Evolutionary conservation across 768 basidiomycete genomes (phyloP).

Genomic region (Russula earlei): DNA sequence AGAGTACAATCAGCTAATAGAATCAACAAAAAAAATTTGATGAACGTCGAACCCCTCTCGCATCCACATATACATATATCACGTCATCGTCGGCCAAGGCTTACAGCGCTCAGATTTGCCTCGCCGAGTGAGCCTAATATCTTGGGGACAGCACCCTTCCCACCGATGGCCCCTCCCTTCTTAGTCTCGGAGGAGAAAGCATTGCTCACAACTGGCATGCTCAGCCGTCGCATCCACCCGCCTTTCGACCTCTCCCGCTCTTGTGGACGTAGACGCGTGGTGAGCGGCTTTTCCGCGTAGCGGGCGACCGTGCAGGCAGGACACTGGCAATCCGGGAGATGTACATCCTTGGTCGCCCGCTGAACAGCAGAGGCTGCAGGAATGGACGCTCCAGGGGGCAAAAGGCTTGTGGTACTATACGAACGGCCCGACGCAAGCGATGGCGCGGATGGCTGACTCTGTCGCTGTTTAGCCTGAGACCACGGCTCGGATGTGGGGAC

Average conservation of each 20-base stretch:
- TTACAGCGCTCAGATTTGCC: slow-evolving; percentile 7
- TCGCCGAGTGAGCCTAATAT: slow-evolving; percentile 5
- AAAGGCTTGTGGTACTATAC: slow-evolving; percentile 36
- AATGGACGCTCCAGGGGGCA: slow-evolving; percentile 26
- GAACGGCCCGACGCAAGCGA: slow-evolving; percentile 28
- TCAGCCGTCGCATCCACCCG: slow-evolving; percentile 68
- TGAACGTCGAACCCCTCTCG: background rate
- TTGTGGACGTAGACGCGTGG: slow-evolving; percentile 35
- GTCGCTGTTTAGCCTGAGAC: slow-evolving; percentile 13
- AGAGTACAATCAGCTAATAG: background rate
- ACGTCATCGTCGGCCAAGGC: slow-evolving; percentile 9
- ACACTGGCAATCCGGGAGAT: slow-evolving; percentile 61
- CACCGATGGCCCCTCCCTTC: slow-evolving; percentile 23
- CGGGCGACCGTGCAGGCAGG: slow-evolving; percentile 51
- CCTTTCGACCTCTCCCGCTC: slow-evolving; percentile 50
- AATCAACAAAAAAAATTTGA: too few species aligned
- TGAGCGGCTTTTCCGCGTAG: slow-evolving; percentile 33
- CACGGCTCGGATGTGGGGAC: slow-evolving; percentile 10
- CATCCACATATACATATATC: too few species aligned
- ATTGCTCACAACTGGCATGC: slow-evolving; percentile 55
- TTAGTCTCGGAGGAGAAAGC: slow-evolving; percentile 53
- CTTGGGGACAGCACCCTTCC: background rate
- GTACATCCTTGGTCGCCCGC: slow-evolving; percentile 26
- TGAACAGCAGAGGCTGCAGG: slow-evolving; percentile 4
- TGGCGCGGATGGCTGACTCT: slow-evolving; percentile 2